Conservation (phyloP, 2,329 filamentous ascomycete genomes). For the Hypoxylon sp. region DNA sequence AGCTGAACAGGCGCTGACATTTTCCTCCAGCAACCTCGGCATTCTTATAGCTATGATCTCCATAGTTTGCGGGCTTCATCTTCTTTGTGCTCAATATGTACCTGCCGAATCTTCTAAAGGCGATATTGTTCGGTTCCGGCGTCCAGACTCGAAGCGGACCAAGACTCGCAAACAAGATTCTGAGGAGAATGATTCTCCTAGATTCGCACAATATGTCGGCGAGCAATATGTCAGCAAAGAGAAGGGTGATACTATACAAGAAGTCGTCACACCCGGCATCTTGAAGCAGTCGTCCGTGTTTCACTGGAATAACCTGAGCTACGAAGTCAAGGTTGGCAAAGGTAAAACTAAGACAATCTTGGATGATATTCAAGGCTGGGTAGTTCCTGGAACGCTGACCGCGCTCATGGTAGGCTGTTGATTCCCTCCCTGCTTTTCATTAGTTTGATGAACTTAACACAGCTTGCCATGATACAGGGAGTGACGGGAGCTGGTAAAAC, state of each 20-base stretch:
- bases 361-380: constrained; percentile 70
- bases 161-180: too few species aligned
- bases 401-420: constrained; percentile 75
- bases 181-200: too few species aligned
- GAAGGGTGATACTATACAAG: too few species aligned
- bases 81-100: constrained; percentile 76
- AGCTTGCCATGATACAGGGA: neutral
- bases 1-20: too few species aligned
- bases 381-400: constrained; percentile 89
- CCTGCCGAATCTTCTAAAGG: constrained; percentile 78
- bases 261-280: neutral
- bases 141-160: too few species aligned
- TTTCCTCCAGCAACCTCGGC: constrained; percentile 67
- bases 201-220: too few species aligned
- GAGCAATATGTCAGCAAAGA: too few species aligned
- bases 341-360: constrained; percentile 71
- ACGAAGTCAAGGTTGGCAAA: constrained; percentile 73
- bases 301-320: constrained; percentile 87
- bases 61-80: constrained; percentile 66
- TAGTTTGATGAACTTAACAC: too few species aligned
- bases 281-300: constrained; percentile 75
- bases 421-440: neutral
- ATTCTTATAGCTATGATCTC: constrained; percentile 75
- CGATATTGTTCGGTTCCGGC: constrained; percentile 77
- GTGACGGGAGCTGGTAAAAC: neutral